phyloP scores from a whole-genome alignment of 805 yeast genomes.

The Sugiyamaella floridensis region DNA sequence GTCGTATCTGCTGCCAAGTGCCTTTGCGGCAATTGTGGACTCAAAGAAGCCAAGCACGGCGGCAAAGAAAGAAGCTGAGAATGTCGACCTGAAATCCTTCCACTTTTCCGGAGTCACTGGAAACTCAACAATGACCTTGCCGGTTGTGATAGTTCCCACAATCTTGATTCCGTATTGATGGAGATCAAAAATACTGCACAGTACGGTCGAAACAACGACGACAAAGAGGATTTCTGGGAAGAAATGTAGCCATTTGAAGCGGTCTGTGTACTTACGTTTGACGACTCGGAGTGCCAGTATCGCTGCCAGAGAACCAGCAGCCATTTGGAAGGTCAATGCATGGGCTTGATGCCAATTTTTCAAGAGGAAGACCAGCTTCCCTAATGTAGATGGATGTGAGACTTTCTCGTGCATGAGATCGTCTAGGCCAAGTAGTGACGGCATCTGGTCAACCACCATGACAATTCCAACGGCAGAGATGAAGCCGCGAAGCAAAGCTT shows the following conservation, averaged over 20 bases:
- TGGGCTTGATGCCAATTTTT: slow-evolving; percentile 45
- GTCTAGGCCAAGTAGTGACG: slow-evolving; percentile 65
- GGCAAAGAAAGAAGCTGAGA: slow-evolving; percentile 66
- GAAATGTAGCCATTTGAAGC: slow-evolving; percentile 44
- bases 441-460: slow-evolving; percentile 69
- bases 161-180: slow-evolving; percentile 48
- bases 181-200: slow-evolving; percentile 38
- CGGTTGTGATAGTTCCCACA: slow-evolving; percentile 59
- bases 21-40: slow-evolving; percentile 85
- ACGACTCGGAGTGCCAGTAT: slow-evolving; percentile 39
- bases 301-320: slow-evolving; percentile 44
- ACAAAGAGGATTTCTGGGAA: slow-evolving; percentile 81
- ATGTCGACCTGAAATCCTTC: slow-evolving; percentile 45
- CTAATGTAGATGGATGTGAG: slow-evolving; percentile 58
- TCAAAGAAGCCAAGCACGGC: slow-evolving; percentile 90
- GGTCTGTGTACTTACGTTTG: slow-evolving; percentile 32
- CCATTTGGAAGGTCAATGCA: slow-evolving; percentile 53
- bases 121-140: slow-evolving; percentile 43
- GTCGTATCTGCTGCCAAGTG: slow-evolving; percentile 69
- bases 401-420: slow-evolving; percentile 31
- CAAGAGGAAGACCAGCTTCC: slow-evolving; percentile 54
- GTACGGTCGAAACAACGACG: slow-evolving; percentile 53
- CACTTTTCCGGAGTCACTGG: slow-evolving; percentile 50
- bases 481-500: slow-evolving; percentile 73
- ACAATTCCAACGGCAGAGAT: slow-evolving; percentile 79